A percentile compares a stretch with the other conserved stretches of the same genome.
Conservation (phyloP, 495 filamentous ascomycete genomes). For the Thozetella sp. region DNA sequence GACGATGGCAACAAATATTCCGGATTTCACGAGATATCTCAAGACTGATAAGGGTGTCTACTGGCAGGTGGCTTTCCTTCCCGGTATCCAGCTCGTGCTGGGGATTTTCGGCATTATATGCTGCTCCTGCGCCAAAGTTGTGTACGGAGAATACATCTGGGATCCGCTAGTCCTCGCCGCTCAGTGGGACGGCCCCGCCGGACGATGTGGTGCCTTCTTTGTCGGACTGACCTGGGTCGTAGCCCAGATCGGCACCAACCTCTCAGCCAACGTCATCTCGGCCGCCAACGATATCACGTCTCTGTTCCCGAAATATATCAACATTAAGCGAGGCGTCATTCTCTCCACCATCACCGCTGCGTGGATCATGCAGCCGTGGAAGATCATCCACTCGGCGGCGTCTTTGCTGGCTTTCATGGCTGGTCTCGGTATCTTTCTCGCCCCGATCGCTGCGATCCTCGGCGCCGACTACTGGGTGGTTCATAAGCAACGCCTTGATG, state of each 20-base stretch:
- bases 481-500: conserved; percentile 41
- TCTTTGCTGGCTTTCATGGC: conserved; percentile 63
- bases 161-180: conserved; percentile 56
- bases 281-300: conserved; percentile 66
- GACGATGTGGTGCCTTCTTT: conserved; percentile 58
- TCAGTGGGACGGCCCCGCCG: conserved; percentile 49
- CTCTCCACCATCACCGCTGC: conserved; percentile 56
- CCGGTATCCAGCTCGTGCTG: conserved; percentile 55
- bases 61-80: conserved; percentile 56
- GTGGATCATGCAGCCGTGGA: conserved; percentile 66
- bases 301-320: conserved; percentile 59
- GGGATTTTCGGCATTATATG: conserved; percentile 53
- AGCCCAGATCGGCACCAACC: conserved; percentile 62
- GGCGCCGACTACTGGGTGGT: conserved; percentile 52
- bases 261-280: conserved; percentile 67
- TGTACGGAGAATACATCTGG: conserved; percentile 61
- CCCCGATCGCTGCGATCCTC: conserved; percentile 49
- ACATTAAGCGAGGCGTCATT: conserved; percentile 65
- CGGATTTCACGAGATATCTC: conserved; percentile 63
- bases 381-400: conserved; percentile 59
- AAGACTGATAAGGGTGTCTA: conserved; percentile 52
- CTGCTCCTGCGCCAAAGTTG: conserved; percentile 47
- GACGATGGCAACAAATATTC: conserved; percentile 44
- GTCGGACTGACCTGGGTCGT: conserved; percentile 50
- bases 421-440: conserved; percentile 43